Base-by-base conservation (phyloP, 164 flowering plant species). In the Piper longum region DNA sequence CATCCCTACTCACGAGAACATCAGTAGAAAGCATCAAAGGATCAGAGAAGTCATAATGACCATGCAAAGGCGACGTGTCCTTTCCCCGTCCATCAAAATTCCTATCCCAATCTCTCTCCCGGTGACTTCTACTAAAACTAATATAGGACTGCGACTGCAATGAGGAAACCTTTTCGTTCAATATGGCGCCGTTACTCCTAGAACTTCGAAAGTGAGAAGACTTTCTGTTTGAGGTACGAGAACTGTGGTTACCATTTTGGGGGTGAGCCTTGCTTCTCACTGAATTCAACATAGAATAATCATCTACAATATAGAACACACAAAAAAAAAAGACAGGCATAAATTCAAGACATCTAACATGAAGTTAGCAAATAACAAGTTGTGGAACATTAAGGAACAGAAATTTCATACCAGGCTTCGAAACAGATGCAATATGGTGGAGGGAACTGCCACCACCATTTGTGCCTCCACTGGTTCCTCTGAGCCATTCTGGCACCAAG, bases 401-500 rank as follows among this genome's bases (percentile, higher is more conserved):
- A 13, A 9, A 48, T 2, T 6, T 5, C 7, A 16, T 86, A 90
- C 97, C 97, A 71, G 90, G 70, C 41, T 75, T 85, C 26, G 73
- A 64, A 56, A 83, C 72, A 58, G 86, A 76, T 44, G 78, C 74
- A 69, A 64, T 72, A 64, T 78, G 84, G 75, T 82, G 85, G 77
- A 62, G 58, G 64, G 85, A 68, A 73, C 70, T 70, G 69, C 87
- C 86, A 68, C 82, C 78, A 44, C 87, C 85, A 62, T 74, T 62
- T 64, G 69, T 68, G 71, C 73, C 81, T 72, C 95, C 92, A 67
- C 16, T 62, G 6, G 79, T 52, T 63, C 71, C 81, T 72, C 80
- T 87, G 81, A 92, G 70, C 98, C 98, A 92, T 81, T 86, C 82
- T 65, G 98, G 98, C 67, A 79, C 88, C 70, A 92, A 81, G 43